phyloP scores from a whole-genome alignment of 495 filamentous ascomycete species.

The Lasiosphaeria miniovina region DNA sequence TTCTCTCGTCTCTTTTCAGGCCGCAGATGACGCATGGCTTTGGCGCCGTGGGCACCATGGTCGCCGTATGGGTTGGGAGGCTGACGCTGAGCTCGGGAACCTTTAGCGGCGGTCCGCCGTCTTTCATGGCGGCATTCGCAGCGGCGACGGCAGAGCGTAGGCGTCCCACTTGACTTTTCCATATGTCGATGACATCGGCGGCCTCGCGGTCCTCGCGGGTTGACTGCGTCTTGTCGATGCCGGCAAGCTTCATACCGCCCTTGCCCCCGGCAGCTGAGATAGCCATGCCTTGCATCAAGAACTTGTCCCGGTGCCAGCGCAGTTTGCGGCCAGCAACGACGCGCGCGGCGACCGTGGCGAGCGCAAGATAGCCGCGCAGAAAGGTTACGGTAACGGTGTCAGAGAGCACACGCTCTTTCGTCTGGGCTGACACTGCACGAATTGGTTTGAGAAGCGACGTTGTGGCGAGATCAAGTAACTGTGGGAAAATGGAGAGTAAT shows the following conservation, averaged over 20 bases:
- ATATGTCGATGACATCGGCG: slow-evolving; percentile 68
- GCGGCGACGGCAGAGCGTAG: slow-evolving; percentile 57
- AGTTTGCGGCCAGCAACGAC: slow-evolving; percentile 82
- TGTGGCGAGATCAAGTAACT: slow-evolving; percentile 57
- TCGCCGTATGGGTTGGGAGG: slow-evolving; percentile 56
- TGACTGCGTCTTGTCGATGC: slow-evolving; percentile 73
- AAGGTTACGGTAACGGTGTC: slow-evolving; percentile 54
- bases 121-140: slow-evolving; percentile 38
- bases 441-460: slow-evolving; percentile 54
- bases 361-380: slow-evolving; percentile 50
- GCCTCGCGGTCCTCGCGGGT: slow-evolving; percentile 85
- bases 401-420: slow-evolving; percentile 55
- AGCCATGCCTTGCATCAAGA: slow-evolving; percentile 83
- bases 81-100: slow-evolving; percentile 69
- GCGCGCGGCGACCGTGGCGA: slow-evolving; percentile 66
- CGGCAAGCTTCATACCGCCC: slow-evolving; percentile 83
- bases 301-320: slow-evolving; percentile 85
- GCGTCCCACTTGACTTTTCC: slow-evolving; percentile 65
- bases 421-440: slow-evolving; percentile 46
- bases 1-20: slow-evolving; percentile 78
- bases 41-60: slow-evolving; percentile 65
- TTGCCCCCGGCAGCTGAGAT: slow-evolving; percentile 67
- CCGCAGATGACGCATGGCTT: slow-evolving; percentile 87
- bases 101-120: slow-evolving; percentile 30
- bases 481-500: slow-evolving; percentile 70